phyloP scores from a whole-genome alignment of 805 yeast species.

The Myxozyma sirexii region DNA sequence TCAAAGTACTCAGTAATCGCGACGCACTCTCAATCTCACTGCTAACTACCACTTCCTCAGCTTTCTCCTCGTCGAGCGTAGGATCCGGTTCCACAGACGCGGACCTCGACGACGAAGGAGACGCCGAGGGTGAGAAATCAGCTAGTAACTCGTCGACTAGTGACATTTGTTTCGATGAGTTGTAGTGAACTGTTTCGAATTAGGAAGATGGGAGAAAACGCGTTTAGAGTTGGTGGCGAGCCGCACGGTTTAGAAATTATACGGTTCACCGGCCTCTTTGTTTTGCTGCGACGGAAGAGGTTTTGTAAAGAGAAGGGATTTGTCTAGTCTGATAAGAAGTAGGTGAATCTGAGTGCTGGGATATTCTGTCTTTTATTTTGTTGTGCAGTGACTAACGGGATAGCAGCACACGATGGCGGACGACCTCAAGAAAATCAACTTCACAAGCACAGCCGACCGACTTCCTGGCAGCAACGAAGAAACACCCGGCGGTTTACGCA shows the following conservation, averaged over 20 bases:
- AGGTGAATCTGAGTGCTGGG: too few relatives aligned
- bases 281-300: neutral
- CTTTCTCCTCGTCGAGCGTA: constrained; percentile 10
- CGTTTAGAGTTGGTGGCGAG: constrained; percentile 2
- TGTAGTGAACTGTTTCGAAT: neutral
- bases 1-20: constrained; percentile 16
- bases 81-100: constrained; percentile 35
- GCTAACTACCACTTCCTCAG: constrained; percentile 8
- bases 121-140: constrained; percentile 38
- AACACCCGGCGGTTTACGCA: neutral
- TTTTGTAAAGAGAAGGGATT: neutral
- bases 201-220: neutral
- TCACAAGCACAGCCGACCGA: constrained; percentile 20
- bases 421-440: constrained; percentile 15
- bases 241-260: constrained; percentile 5
- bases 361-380: too few relatives aligned
- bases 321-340: too few relatives aligned
- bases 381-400: too few relatives aligned
- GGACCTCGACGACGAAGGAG: constrained; percentile 20
- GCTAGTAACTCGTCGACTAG: constrained; percentile 48
- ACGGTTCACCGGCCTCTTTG: neutral
- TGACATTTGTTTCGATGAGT: constrained; percentile 37
- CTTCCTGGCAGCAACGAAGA: constrained; percentile 18
- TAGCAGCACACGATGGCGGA: too few relatives aligned
- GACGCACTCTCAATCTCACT: constrained; percentile 26